Base-by-base conservation (phyloP, 2,329 filamentous ascomycete species). In the Xylariomycetidae sp. region DNA sequence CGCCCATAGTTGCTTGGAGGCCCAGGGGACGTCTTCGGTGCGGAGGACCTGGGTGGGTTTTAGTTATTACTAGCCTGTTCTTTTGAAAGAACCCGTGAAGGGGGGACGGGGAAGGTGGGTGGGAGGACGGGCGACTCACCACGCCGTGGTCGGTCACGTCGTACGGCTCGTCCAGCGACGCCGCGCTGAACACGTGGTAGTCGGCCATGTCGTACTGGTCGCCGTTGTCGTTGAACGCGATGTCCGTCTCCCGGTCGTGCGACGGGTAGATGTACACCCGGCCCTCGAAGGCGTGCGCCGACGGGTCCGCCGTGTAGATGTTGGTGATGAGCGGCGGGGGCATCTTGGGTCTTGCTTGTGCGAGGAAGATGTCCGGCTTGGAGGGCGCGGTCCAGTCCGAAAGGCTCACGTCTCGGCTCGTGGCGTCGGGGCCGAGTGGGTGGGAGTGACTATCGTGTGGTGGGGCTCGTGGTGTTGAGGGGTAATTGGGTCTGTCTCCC, bases 161-260 rank as follows among this genome's bases (percentile, higher is more conserved):
- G 39, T 68, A 70, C 16, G 76, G 63, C 2, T 69, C 64, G 35
- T 75, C 70, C 37, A 75, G 59, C 18, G 63, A 65, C 9, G 57
- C 47, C 17, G 61, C 63, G 44, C 74, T 79, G 59, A 88, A 79
- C 56, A 89, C 84, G 59, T 88, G 83, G 68, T 89, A 89, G 65
- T 89, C 84, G 35, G 64, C 70, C 84, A 88, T 89, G 64, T 86
- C 84, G 57, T 87, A 88, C 57, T 88, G 84, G 62, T 87, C 83
- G 53, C 84, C 84, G 69, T 87, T 86, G 68, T 88, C 83, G 64
- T 89, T 88, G 67, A 82, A 80, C 37, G 72, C 37, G 57, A 86
- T 84, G 58, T 78, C 72, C 5, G 81, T 85, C 57, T 85, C 79
- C 46, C 82, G 74, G 60, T 89, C 83, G 61, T 89, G 83, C 15